Percentiles rank a stretch among this genome's conserved stretches.
These are phyloP conservation scores for Lotus japonicus DNA, from an alignment of 306 rosid genomes.

Conservation along the genomic window DNA sequence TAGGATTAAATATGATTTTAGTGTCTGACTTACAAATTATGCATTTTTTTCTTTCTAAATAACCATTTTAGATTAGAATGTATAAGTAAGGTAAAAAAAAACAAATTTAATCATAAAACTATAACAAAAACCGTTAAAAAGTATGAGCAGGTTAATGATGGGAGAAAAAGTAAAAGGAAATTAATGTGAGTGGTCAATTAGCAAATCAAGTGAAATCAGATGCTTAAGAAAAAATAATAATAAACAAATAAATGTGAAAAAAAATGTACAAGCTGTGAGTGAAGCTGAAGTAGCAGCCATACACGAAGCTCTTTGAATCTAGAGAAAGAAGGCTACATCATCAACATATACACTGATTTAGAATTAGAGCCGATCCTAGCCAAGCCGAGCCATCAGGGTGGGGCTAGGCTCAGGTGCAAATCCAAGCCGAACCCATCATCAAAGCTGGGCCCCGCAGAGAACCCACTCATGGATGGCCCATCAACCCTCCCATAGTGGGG, in stretches of 20 bases:
- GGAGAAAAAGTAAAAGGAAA: neutral
- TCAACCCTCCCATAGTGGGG: slow-evolving; percentile 44
- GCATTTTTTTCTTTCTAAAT: too few relatives aligned
- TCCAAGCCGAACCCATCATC: slow-evolving; percentile 82
- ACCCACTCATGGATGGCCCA: slow-evolving; percentile 63
- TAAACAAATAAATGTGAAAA: slow-evolving; percentile 34
- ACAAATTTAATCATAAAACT: too few relatives aligned
- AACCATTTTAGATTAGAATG: too few relatives aligned
- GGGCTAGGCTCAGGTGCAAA: slow-evolving; percentile 76
- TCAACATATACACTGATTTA: neutral
- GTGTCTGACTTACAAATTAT: too few relatives aligned
- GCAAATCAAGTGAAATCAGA: slow-evolving; percentile 24
- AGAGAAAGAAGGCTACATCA: slow-evolving; percentile 11
- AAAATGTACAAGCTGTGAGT: slow-evolving; percentile 39
- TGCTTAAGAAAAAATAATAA: slow-evolving; percentile 16
- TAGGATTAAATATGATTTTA: too few relatives aligned
- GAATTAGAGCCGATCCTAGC: neutral
- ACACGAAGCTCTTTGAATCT: neutral
- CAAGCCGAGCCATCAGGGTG: slow-evolving; percentile 40
- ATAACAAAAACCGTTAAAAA: too few relatives aligned
- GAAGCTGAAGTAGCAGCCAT: slow-evolving; percentile 1
- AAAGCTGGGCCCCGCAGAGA: slow-evolving; percentile 53
- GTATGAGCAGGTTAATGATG: too few relatives aligned
- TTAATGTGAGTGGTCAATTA: neutral
- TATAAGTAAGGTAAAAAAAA: too few relatives aligned